phyloP scores from a whole-genome alignment of 768 basidiomycete genomes.

The Tulasnella sp. region DNA sequence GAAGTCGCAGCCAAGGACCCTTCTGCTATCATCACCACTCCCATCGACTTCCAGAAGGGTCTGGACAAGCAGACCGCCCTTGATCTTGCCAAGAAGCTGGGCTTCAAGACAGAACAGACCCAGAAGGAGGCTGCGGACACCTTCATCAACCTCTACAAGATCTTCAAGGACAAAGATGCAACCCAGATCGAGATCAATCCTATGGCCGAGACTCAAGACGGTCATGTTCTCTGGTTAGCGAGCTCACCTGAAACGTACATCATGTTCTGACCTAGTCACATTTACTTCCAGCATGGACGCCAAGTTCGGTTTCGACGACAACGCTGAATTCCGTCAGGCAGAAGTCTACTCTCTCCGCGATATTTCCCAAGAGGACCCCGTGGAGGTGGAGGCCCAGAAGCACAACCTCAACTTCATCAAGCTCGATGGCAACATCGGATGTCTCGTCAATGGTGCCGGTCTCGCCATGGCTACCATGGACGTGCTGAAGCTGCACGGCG shows the following conservation, averaged over 20 bases:
- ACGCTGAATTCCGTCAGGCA: slow-evolving; percentile 94
- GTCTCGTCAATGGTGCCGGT: slow-evolving; percentile 96
- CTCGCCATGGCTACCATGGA: slow-evolving; percentile 99
- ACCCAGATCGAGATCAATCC: slow-evolving; percentile 99
- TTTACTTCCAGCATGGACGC: slow-evolving; percentile 79
- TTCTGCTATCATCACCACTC: slow-evolving; percentile 86
- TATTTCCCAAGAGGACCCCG: slow-evolving; percentile 88
- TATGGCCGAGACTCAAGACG: slow-evolving; percentile 83
- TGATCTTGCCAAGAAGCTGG: slow-evolving; percentile 76
- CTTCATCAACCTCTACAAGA: slow-evolving; percentile 86
- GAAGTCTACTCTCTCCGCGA: slow-evolving; percentile 86
- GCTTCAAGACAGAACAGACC: slow-evolving; percentile 61
- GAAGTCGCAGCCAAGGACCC: slow-evolving; percentile 97
- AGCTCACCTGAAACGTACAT: neutral
- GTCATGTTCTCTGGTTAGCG: slow-evolving; percentile 79
- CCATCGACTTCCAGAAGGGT: slow-evolving; percentile 76
- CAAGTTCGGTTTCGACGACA: slow-evolving; percentile 99
- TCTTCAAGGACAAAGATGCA: slow-evolving; percentile 98
- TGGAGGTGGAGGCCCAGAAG: slow-evolving; percentile 96
- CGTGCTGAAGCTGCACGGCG: slow-evolving; percentile 91
- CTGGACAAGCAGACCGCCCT: slow-evolving; percentile 61
- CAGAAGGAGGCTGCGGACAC: slow-evolving; percentile 83
- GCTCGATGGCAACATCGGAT: slow-evolving; percentile 93
- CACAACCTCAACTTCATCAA: slow-evolving; percentile 98
- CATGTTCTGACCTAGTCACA: neutral